Base-by-base conservation (phyloP, 805 yeast genomes). In the Spathaspora arborariae region DNA sequence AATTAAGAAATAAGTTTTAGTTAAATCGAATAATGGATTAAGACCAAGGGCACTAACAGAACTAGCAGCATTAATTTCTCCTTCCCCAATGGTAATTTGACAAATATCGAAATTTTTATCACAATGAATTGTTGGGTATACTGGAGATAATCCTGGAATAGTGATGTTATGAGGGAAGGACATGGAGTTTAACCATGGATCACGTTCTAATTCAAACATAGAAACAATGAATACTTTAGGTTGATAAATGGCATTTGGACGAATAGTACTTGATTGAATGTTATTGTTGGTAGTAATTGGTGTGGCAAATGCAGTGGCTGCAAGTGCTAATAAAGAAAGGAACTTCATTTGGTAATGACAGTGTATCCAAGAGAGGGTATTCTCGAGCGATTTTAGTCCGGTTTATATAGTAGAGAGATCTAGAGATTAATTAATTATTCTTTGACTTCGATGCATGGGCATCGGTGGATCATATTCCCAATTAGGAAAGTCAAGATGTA, bases 41-140 rank as follows among this genome's bases (percentile, higher is more conserved):
- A 80, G 67, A 9, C 76, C 60, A 51, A 82, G 63, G 5, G 87
- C 82, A 37, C 78, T 72, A 48, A 81, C 58, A 20, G 85, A 69
- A 20, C 81, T 51, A 13, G 87, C 86, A 34, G 87, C 87, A 55
- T 82, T 82, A 53, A 80, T 75, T 59, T 82, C 86, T 52, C 82
- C 83, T 64, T 81, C 87, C 45, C 88, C 88, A n/a, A 84, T 78
- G 39, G 84, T 79, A 45, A 81, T 57, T 57, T 80, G 81, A 69
- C 86, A 82, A 22, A 82, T 60, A 7, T 46, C 35, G 22, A 72
- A 76, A 65, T 79, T 70, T 30, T 66, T 55, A 47, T 74, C 75
- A 64, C 87, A 82, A 66, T 76, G 79, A 43, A 82, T 68, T 18
- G 69, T 56, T 27, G 85, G 84, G 68, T 73, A 81, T 27, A 74